phyloP scores from a whole-genome alignment of 129 eudicot species.

The Tanacetum coccineum region DNA sequence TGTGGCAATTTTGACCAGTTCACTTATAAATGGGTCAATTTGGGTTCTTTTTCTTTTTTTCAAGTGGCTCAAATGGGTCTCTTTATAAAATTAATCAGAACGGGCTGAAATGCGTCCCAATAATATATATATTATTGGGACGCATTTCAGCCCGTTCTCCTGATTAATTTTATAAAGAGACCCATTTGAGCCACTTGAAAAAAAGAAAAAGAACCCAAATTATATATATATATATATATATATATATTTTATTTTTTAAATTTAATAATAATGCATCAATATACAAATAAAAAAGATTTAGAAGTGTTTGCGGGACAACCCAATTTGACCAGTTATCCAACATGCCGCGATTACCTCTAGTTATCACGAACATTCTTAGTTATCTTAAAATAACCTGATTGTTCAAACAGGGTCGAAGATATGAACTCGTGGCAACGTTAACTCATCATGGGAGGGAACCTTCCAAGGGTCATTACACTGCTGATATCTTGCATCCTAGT shows the following conservation, averaged over 20 bases:
- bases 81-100: neutral
- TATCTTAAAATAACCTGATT: neutral
- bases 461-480: constrained; percentile 82
- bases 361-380: neutral
- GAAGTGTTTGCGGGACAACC: neutral
- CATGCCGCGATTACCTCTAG: neutral
- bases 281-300: no score
- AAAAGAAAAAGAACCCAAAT: neutral
- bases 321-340: neutral
- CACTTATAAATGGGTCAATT: neutral
- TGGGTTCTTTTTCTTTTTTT: neutral
- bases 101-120: neutral
- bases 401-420: constrained; percentile 50
- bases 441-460: constrained; percentile 89
- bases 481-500: constrained; percentile 60
- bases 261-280: no score
- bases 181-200: no score
- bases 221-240: no score
- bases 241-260: neutral
- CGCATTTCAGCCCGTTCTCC: neutral
- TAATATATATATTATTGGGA: no score
- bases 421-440: constrained; percentile 77
- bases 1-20: no score
- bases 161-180: no score
- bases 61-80: no score